Evolutionary conservation across 2,329 filamentous ascomycete genomes (phyloP).

Genomic region (Myriosclerotinia duriaeana): DNA sequence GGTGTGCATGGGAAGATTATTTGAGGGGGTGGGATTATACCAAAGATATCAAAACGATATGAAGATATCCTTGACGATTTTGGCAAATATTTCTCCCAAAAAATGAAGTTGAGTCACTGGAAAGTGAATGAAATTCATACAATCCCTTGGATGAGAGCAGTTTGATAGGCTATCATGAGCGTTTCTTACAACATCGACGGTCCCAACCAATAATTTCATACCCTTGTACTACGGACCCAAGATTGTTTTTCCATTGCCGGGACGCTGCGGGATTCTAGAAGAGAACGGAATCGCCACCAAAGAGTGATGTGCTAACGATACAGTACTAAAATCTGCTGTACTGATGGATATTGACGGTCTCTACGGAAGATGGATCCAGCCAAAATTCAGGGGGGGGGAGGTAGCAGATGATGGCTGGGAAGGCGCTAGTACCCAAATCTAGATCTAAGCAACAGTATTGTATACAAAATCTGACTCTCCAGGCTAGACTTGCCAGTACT

Average conservation of each 20-base stretch:
- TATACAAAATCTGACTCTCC: background rate
- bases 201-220: background rate
- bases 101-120: background rate
- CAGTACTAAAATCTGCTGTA: background rate
- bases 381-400: background rate
- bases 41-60: background rate
- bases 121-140: background rate
- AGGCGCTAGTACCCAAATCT: background rate
- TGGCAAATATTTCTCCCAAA: no score
- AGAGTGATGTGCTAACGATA: background rate
- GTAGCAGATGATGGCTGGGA: background rate
- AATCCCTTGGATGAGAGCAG: background rate
- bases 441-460: background rate
- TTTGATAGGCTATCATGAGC: background rate
- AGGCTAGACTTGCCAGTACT: background rate
- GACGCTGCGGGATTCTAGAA: no score
- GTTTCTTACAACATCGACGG: background rate
- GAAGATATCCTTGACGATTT: background rate
- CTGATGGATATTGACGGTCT: background rate
- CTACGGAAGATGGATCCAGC: background rate
- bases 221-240: background rate
- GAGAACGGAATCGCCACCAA: background rate
- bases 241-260: no score
- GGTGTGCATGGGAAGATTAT: accelerated
- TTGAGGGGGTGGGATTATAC: background rate